Evolutionary conservation across 164 flowering plant genomes (phyloP), one percentile per base, ranked within the genome.

Genomic region (Macadamia integrifolia): DNA sequence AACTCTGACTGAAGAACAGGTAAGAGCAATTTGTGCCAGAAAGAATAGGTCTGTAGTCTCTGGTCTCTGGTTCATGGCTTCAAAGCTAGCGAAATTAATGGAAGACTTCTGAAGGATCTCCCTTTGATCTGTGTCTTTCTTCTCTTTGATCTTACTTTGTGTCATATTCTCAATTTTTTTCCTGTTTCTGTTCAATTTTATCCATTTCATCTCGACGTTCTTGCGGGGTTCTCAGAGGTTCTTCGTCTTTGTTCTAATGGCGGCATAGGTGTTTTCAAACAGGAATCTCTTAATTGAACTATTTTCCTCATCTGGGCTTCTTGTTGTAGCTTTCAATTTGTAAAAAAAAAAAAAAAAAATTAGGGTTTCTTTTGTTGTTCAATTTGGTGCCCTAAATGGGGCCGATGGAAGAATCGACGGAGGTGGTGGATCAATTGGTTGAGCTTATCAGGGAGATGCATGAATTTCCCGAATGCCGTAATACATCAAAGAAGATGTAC

Each of bases 401-500:
- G 57, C 18, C 57, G 18, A 11, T 52, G 57, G 57, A 52, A 17
- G 57, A 52, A 52, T 17, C 57, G 57, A 10, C 13, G n/a, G 57
- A 52, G 57, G 57, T 52, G n/a, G 15, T 52, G 57, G 61, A 30
- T 30, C 61, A 56, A 14, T 74, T 83, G 0, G 58, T 66, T 14
- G 78, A 80, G 53, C 62, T 66, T 3, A 74, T 84, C 66, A 84
- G 68, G 73, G 82, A 73, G 62, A 76, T 86, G 61, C 79, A 80
- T 17, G 82, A 67, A 61, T 77, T 85, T 57, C 81, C 85, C 1
- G 89, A 85, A 62, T 88, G 88, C 72, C 74, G 65, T 12, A 74
- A 76, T 71, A 67, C 71, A 1, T 77, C 77, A 59, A 85, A 77
- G 81, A 83, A 73, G 80, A 79, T 85, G 82, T 84, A 81, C 65